These are phyloP conservation scores for Acacia crassicarpa DNA, from an alignment of 306 rosid species.

Conservation along the genomic window DNA sequence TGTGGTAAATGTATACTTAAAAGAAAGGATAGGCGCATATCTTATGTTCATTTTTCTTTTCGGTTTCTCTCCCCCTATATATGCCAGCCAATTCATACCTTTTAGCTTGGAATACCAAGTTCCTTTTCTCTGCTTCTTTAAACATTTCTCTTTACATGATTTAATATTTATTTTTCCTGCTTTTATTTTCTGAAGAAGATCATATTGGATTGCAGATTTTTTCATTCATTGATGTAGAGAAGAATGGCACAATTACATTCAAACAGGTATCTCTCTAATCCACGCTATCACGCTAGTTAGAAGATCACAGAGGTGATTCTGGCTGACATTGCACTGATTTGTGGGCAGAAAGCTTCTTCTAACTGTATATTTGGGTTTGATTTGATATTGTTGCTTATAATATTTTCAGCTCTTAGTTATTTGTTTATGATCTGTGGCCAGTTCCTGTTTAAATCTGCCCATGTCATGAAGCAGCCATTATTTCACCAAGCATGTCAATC, in stretches of 20 bases:
- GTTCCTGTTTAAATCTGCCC: conserved; percentile 76
- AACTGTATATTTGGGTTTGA: conserved; percentile 6
- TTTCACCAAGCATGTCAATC: conserved; percentile 74
- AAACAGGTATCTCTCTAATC: conserved; percentile 50
- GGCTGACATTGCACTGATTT: background rate
- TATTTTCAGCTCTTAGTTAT: background rate
- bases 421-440: conserved; percentile 35
- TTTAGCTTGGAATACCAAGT: background rate
- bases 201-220: background rate
- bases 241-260: conserved; percentile 45
- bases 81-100: conserved; percentile 15
- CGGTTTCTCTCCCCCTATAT: background rate
- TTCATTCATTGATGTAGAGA: conserved; percentile 17
- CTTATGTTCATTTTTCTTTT: background rate
- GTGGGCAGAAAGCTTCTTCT: conserved; percentile 2
- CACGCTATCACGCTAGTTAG: background rate
- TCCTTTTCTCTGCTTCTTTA: conserved; percentile 10
- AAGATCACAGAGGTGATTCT: background rate
- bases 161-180: background rate
- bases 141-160: background rate
- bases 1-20: conserved; percentile 10
- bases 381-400: background rate
- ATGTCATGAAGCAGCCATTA: conserved; percentile 61
- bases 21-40: background rate
- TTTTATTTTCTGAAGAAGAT: background rate